Percentiles rank a stretch among this genome's conserved stretches.
These are phyloP conservation scores for Solanum chiquidenum DNA, from an alignment of 257 asterid species.

Conservation along the genomic window DNA sequence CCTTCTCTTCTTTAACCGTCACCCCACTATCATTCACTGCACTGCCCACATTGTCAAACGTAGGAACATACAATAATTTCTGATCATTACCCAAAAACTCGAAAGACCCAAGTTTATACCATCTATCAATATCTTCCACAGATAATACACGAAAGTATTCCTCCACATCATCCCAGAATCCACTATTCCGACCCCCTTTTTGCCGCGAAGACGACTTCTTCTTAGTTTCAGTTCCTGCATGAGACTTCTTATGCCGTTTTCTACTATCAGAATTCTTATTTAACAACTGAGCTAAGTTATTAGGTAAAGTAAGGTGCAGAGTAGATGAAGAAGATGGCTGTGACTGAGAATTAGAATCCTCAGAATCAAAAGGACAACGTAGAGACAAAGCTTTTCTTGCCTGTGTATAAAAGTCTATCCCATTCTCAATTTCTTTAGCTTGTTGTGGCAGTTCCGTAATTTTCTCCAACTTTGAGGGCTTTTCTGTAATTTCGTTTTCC, in stretches of 20 bases:
- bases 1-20: constrained; percentile 20
- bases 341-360: constrained; percentile 17
- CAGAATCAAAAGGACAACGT: constrained; percentile 67
- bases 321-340: constrained; percentile 9
- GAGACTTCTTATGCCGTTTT: constrained; percentile 71
- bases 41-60: constrained; percentile 15
- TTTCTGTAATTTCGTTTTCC: constrained; percentile 36
- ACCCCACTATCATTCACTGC: constrained; percentile 1
- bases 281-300: constrained; percentile 50
- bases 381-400: constrained; percentile 66
- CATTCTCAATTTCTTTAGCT: constrained; percentile 7
- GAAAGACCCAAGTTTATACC: constrained; percentile 23
- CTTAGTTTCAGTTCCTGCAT: constrained; percentile 46
- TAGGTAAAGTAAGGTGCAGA: constrained; percentile 41
- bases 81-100: constrained; percentile 21
- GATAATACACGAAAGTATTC: constrained; percentile 69
- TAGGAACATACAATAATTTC: constrained; percentile 41
- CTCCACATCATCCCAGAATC: constrained; percentile 65
- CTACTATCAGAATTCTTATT: constrained; percentile 55
- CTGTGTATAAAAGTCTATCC: constrained; percentile 53
- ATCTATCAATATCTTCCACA: constrained; percentile 55
- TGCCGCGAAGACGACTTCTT: constrained; percentile 30
- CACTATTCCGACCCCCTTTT: constrained; percentile 30
- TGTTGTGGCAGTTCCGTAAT: constrained; percentile 44
- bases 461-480: constrained; percentile 34